Base-by-base conservation (phyloP, 257 asterid genomes). In the Lycium barbarum region DNA sequence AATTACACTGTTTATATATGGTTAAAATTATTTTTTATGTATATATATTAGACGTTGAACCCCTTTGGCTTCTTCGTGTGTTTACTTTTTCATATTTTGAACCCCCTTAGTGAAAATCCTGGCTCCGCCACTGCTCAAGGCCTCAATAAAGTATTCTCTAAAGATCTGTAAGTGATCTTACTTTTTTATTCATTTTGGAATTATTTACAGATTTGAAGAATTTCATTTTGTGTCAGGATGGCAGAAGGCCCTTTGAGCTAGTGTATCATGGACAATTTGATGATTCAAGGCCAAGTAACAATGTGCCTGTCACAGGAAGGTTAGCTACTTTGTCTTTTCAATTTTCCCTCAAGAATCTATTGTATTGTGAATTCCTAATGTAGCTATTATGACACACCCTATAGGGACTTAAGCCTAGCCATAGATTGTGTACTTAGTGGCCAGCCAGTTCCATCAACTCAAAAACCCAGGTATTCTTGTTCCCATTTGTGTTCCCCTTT, bases 251-350 rank as follows among this genome's bases (percentile, higher is more conserved):
- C 68, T 96, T 94, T 90, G 98, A 96, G 93, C 89, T 96, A 80
- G 98, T 96, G 38, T 96, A 94, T 88, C 98, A 93, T 45, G 98
- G 99, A 8, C 99, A 93, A 83, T 96, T 93, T 85, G 99, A 96
- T 88, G 98, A 93, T 92, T 96, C 98, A 82, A 92, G 98, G 79
- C 98, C 97, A 33, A 90, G 92, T 63, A 93, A 86, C 81, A 91
- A 87, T 33, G 86, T 91, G 49, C 94, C 90, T 12, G 84, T 94
- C 83, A 93, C 98, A 6, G 98, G 99, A 92, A 96, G 99, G 99
- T 95, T 82, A 18, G 72, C 43, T 47, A 72, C 35, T 47, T 11
- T 63, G 66, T 54, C 45, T 57, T 14, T 80, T 12, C 20, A 58
- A 47, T 2, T 40, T 83, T 62, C 45, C 73, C 36, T 62, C 63